Base-by-base conservation (phyloP, 2,329 filamentous ascomycete genomes). In the Ambrosiella xylebori region DNA sequence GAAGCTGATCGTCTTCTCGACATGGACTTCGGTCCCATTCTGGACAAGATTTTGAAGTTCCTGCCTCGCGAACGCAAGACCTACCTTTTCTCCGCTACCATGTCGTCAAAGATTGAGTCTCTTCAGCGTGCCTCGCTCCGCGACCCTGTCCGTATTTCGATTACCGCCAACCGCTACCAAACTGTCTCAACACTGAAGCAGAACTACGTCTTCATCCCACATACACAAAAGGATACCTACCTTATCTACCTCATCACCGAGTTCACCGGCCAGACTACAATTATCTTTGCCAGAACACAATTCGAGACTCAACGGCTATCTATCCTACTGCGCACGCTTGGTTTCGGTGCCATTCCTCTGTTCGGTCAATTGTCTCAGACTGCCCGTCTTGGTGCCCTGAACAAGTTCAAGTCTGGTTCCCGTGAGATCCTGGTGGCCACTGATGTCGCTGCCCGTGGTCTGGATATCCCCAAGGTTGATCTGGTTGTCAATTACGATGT, bases 321-420 rank as follows among this genome's bases (percentile, higher is more conserved):
- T 27, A 86, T 95, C 65, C 71, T 98, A 13, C 77, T 96, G 1
- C 82, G 91, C 54, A 78, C 84, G 0, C 80, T 98, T 2, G 91
- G 90, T 36, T 93, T 96, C 66, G 84, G 85, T 45, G 91, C 90
- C 3, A 93, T 97, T 61, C 91, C 93, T 0, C 77, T 98, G 0
- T 91, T 98, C 70, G 93, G 91, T 7, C 88, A 95, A 67, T 79
- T 98, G 55, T 89, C 83, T 1, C 93, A 98, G 68, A 87, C 86
- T 1, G 79, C 87, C 13, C 88, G 93, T 63, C 73, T 97, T 0
- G 90, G 88, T 6, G 87, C 93, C 0, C 75, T 98, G 7, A 87
- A 86, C 68, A 97, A 97, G 68, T 97, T 98, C 76, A 83, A 85
- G 57, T 76, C 85, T 2, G 82, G 84, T 7, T 80, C 78, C n/a